Conservation (phyloP, 768 basidiomycete genomes). For the Filobasidium wieringae region DNA sequence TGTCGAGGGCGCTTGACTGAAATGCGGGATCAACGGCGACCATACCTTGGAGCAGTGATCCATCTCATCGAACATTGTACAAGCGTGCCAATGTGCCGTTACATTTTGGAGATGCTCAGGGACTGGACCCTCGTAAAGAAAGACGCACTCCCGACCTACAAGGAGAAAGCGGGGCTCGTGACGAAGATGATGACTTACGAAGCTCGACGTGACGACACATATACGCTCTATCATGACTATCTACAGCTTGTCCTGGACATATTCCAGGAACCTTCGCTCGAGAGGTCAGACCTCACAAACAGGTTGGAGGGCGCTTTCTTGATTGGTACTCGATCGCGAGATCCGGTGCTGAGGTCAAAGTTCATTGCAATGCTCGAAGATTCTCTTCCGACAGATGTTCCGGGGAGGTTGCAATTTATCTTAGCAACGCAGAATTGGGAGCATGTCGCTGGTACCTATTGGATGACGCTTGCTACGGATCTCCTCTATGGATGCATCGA, state of each 20-base stretch:
- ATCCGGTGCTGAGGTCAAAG: conserved; percentile 60
- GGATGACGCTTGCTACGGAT: conserved; percentile 84
- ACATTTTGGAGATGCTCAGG: conserved; percentile 70
- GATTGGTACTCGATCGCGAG: conserved; percentile 74
- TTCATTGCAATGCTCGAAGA: conserved; percentile 85
- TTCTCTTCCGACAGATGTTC: conserved; percentile 71
- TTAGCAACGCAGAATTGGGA: conserved; percentile 94
- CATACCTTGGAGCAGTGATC: conserved; percentile 62
- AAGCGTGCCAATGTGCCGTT: conserved; percentile 62
- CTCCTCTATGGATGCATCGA: conserved; percentile 68
- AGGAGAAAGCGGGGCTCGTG: conserved; percentile 82
- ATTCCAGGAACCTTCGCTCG: conserved; percentile 72
- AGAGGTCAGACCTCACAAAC: conserved; percentile 84
- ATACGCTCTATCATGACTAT: conserved; percentile 60
- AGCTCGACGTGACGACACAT: conserved; percentile 52
- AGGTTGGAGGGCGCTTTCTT: conserved; percentile 87
- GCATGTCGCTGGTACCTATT: conserved; percentile 75
- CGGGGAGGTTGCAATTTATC: conserved; percentile 73
- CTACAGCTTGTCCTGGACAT: conserved; percentile 85
- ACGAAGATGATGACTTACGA: conserved; percentile 81
- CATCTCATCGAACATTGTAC: conserved; percentile 83
- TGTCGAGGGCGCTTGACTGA: conserved; percentile 66
- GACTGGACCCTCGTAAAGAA: conserved; percentile 81
- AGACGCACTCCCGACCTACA: conserved; percentile 75
- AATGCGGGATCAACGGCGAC: conserved; percentile 74